A percentile compares a stretch with the other conserved stretches of the same genome.
These are phyloP conservation scores for Talaromyces funiculosus DNA, from an alignment of 2,329 filamentous ascomycete genomes.

Conservation along the genomic window DNA sequence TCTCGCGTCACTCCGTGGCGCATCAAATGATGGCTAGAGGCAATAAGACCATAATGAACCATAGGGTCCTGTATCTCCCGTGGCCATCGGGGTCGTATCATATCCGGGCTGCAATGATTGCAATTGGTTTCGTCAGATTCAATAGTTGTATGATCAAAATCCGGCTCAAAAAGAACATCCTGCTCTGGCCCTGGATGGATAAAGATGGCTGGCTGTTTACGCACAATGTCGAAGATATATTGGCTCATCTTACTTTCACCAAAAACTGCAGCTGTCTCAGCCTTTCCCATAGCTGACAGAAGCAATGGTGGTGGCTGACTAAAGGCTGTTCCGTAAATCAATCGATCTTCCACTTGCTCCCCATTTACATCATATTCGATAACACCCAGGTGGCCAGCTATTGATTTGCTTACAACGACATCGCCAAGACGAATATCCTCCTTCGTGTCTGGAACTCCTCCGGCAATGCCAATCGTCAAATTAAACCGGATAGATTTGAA, in stretches of 20 bases:
- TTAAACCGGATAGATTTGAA: neutral
- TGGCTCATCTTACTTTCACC: neutral
- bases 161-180: neutral
- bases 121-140: neutral
- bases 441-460: neutral
- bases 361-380: neutral
- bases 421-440: neutral
- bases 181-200: neutral
- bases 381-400: neutral
- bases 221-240: neutral
- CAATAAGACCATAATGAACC: neutral
- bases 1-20: neutral
- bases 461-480: neutral
- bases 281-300: neutral
- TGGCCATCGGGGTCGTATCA: neutral
- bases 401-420: neutral
- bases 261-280: neutral
- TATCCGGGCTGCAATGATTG: neutral
- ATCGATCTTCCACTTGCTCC: neutral
- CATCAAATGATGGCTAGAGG: neutral
- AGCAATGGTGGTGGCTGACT: neutral
- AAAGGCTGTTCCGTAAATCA: neutral
- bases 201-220: neutral
- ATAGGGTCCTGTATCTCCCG: neutral
- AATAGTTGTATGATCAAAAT: neutral